A percentile compares a stretch with the other conserved stretches of the same genome.
Evolutionary conservation across 257 asterid genomes (phyloP).

Genomic region (Nicotiana paniculata): DNA sequence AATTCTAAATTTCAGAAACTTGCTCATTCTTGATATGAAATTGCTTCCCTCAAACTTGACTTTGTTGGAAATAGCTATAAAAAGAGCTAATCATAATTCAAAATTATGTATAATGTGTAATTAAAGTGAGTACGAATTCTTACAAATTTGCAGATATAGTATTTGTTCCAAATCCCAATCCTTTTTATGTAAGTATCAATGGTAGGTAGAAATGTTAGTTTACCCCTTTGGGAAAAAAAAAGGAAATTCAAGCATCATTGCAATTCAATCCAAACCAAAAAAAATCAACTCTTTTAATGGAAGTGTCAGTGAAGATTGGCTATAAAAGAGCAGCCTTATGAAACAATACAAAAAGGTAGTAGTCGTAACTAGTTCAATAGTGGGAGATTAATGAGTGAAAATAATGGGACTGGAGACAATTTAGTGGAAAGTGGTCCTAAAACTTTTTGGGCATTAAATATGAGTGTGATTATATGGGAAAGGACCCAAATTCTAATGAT

Average conservation of each 20-base stretch:
- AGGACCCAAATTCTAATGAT: background rate
- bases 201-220: background rate
- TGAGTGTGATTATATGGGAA: background rate
- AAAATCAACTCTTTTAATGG: background rate
- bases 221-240: background rate
- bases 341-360: background rate
- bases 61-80: too few relatives aligned
- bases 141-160: background rate
- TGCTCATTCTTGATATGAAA: too few relatives aligned
- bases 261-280: background rate
- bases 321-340: background rate
- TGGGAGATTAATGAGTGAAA: background rate
- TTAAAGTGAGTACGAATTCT: background rate
- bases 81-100: too few relatives aligned
- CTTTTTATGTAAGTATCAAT: background rate
- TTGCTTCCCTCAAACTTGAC: too few relatives aligned
- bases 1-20: too few relatives aligned
- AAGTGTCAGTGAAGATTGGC: background rate
- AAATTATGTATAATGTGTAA: too few relatives aligned
- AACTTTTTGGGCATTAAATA: background rate
- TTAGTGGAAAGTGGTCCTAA: constrained; percentile 30
- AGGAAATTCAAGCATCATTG: too few relatives aligned
- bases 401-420: background rate
- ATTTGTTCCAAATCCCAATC: background rate
- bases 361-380: background rate